Percentiles rank a stretch among this genome's conserved stretches.
Evolutionary conservation across 441 rosid genomes (phyloP).

Genomic region (Pelargonium australe): DNA sequence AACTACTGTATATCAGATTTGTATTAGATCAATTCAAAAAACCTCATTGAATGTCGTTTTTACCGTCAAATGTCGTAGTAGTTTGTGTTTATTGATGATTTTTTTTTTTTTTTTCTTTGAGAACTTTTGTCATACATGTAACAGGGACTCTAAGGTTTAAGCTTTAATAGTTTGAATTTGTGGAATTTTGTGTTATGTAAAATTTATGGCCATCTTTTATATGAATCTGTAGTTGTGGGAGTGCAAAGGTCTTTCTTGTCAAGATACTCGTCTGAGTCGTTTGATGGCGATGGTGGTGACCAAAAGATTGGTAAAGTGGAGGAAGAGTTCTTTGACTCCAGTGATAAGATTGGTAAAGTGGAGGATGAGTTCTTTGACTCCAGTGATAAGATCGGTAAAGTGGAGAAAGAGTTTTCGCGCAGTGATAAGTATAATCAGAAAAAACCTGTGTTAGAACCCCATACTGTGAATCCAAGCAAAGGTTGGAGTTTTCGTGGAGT

Average conservation of each 20-base stretch:
- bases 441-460: conserved; percentile 53
- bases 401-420: conserved; percentile 26
- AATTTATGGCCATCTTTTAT: conserved; percentile 12
- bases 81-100: neutral
- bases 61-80: neutral
- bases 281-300: conserved; percentile 24
- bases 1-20: neutral
- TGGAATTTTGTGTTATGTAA: neutral
- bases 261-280: conserved; percentile 43
- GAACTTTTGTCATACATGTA: conserved; percentile 20
- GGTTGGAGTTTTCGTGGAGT: conserved; percentile 96
- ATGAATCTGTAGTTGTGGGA: conserved; percentile 30
- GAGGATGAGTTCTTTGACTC: conserved; percentile 38
- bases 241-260: conserved; percentile 37
- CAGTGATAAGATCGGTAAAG: conserved; percentile 18
- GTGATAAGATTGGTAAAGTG: conserved; percentile 19
- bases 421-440: conserved; percentile 30
- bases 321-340: conserved; percentile 33
- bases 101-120: conserved; percentile 1
- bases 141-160: neutral
- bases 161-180: neutral
- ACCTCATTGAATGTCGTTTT: neutral
- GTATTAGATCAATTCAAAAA: neutral
- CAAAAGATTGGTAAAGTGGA: conserved; percentile 27
- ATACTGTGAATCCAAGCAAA: conserved; percentile 76